Evolutionary conservation across 2,329 filamentous ascomycete genomes (phyloP), one percentile per base, ranked within the genome.

Genomic region (Aureobasidium zeae): DNA sequence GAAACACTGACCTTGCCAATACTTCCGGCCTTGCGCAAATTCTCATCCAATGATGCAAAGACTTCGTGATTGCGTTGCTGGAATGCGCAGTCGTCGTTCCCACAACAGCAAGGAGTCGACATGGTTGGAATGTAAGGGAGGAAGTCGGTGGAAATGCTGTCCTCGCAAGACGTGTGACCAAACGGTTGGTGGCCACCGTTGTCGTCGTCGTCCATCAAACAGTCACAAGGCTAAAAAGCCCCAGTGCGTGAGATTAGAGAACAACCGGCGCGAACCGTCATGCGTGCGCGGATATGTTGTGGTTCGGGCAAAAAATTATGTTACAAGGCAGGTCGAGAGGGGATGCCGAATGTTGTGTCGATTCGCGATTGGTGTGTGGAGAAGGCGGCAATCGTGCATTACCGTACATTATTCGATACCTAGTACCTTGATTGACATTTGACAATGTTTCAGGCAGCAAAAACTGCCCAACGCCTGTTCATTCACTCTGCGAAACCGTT

Each of bases 1-100:
- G 32, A 38, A 28, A 50, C 52, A 77, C 85, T 60, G 81, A 95
- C 89, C 83, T 95, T 85, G 52, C 91, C 91, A 55, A 95, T 74
- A 60, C 83, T 76, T 36, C 87, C 91, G 29, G 91, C 91, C 41
- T 78, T 86, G 55, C 81, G 79, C 43, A 95, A 83, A 66, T 95
- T 86, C 55, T 81, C 83, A 65, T 96, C 89, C 51, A 96, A 73
- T 49, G 77, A 81, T 54, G 86, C 80, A 34, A 96, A 72, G 50
- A 86, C 72, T 33, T 74, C 72, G 62, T 79, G 81, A 65, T 89
- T 95, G 65, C 88, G 81, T 62, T 77, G 78, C 49, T 95, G 73
- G 60, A 83, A 86, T 53, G 79, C 74, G 64, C 89, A 96, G 56
- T 86, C 79, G 49, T 71, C 61, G 52, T 78, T 79, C 45, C 87